phyloP scores from a whole-genome alignment of 768 basidiomycete species.

The Auriscalpium orientale region DNA sequence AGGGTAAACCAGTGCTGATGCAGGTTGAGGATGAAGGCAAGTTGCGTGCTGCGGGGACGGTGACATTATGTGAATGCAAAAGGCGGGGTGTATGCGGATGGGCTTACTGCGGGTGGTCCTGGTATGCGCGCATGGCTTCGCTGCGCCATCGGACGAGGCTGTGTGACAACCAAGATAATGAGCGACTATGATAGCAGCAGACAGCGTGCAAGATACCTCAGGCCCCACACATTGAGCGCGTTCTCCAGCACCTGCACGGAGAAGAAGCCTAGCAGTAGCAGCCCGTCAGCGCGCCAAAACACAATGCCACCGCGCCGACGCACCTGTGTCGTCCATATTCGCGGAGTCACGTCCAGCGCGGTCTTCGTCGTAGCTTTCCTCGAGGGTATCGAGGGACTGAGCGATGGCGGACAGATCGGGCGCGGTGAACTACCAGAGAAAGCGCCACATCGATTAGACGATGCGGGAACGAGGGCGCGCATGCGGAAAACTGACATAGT shows the following conservation, averaged over 20 bases:
- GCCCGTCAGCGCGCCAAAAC: not conserved
- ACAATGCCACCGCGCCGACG: not conserved
- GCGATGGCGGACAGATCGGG: slow-evolving; percentile 76
- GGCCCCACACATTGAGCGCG: slow-evolving; percentile 77
- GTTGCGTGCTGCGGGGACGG: slow-evolving; percentile 49
- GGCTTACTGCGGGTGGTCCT: slow-evolving; percentile 70
- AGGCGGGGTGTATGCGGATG: not conserved
- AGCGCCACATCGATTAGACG: slow-evolving; percentile 11
- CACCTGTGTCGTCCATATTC: slow-evolving; percentile 93
- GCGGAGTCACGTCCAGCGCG: slow-evolving; percentile 41
- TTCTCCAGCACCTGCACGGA: slow-evolving; percentile 85
- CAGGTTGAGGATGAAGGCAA: slow-evolving; percentile 83
- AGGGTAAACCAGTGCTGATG: slow-evolving; percentile 88
- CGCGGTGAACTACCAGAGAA: slow-evolving; percentile 53
- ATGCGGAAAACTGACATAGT: slow-evolving; percentile 34
- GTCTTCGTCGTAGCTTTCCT: slow-evolving; percentile 47
- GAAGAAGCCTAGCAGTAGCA: slow-evolving; percentile 62
- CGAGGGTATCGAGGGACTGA: slow-evolving; percentile 55
- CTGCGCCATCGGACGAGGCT: slow-evolving; percentile 83
- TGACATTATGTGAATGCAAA: not conserved
- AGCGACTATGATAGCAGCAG: not conserved
- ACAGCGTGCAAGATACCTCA: slow-evolving; percentile 43
- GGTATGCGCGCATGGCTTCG: slow-evolving; percentile 71
- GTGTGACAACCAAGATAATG: slow-evolving; percentile 2
- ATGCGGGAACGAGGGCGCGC: not conserved